Evolutionary conservation across 345 rosid genomes (phyloP), one percentile per base, ranked within the genome.

Genomic region (Pelargonium nanum): DNA sequence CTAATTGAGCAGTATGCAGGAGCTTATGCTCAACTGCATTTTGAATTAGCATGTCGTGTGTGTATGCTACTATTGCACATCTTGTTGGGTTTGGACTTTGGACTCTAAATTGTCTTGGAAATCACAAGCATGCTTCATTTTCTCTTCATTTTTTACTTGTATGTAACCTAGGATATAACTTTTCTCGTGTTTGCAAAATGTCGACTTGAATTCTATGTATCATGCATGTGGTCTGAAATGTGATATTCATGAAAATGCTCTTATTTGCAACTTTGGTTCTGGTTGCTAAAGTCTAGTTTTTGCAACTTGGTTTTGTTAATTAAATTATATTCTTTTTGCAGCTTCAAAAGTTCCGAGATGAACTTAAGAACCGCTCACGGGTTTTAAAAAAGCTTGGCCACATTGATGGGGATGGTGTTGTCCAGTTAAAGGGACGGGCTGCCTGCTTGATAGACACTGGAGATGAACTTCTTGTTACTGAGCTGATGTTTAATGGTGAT

Each of bases 391-490:
- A 92, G 78, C 96, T 93, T 58, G 97, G 99, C 58, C 96, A 90
- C 74, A 79, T 89, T 65, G 82, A 89, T 72, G 90, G 82, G 17
- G 96, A 87, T 67, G 83, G 95, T 70, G 85, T 89, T 5, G 95
- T 93, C 71, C 95, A 80, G 80, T 65, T 93, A 58, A 93, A 89
- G 76, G 97, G 99, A 66, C 79, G 97, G 67, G 99, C 97, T 74
- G 97, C 99, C 63, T 93, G 97, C 77, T 84, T 93, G 85, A 84
- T 93, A 68, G 99, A 93, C 79, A 93, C 99, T 22, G 99, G 96
- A 75, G 99, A 93, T 73, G 99, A 93, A 78, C 79, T 93, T 51
- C 96, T 93, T 69, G 99, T 93, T 61, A 93, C 99, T 40, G 99
- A 90, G 68, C 84, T 89, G 65, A 93, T 93, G 97, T 93, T 93